A percentile compares a stretch with the other conserved stretches of the same genome.
These are phyloP conservation scores for Juglanconis sp. DNA, from an alignment of 2,329 filamentous ascomycete species.

Conservation along the genomic window DNA sequence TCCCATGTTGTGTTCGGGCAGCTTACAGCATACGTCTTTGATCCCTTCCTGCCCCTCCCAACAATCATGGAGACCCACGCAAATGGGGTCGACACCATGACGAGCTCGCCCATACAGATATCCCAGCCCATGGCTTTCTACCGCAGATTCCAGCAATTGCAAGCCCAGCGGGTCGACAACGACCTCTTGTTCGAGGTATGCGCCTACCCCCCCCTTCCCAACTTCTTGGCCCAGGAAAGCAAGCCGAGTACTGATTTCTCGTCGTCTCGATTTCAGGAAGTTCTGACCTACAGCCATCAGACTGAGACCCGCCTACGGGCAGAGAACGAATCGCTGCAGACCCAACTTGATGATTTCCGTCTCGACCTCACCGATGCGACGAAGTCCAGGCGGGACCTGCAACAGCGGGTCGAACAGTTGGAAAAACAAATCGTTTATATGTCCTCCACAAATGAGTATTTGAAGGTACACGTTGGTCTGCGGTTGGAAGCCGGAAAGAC, in stretches of 20 bases:
- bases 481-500: conserved; percentile 8
- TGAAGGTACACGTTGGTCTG: conserved; percentile 41
- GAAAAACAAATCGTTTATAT: conserved; percentile 34
- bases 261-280: conserved; percentile 35
- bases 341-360: conserved; percentile 40
- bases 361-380: conserved; percentile 51
- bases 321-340: conserved; percentile 41
- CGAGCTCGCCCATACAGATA: too few relatives aligned
- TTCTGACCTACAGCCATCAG: conserved; percentile 43
- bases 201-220: conserved; percentile 5
- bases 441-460: conserved; percentile 36
- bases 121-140: conserved; percentile 38
- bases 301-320: conserved; percentile 40
- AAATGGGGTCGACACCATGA: conserved; percentile 21
- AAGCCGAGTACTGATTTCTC: not conserved
- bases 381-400: conserved; percentile 46
- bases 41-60: too few relatives aligned
- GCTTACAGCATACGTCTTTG: too few relatives aligned
- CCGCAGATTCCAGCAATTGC: conserved; percentile 41
- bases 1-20: too few relatives aligned
- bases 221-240: not conserved
- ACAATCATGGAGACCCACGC: not conserved
- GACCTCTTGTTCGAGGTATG: conserved; percentile 47
- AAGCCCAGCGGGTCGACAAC: conserved; percentile 37
- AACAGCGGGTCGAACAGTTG: conserved; percentile 42